Evolutionary conservation across 2,329 filamentous ascomycete species (phyloP).

Genomic region (Aspergillus oerlinghausenensis): DNA sequence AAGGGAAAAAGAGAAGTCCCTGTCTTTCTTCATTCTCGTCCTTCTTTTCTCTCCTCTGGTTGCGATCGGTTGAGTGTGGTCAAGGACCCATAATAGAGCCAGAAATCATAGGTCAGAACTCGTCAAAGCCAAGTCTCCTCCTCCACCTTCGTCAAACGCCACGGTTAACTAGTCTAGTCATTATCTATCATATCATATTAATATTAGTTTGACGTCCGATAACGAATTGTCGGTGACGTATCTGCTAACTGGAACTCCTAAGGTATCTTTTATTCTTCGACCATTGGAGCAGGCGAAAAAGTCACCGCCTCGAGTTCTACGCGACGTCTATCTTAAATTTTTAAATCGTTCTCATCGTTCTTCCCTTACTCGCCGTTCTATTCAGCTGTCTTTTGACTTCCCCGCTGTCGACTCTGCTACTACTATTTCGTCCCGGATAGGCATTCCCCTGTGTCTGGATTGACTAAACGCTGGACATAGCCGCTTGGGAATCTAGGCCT

Average conservation of each 20-base stretch:
- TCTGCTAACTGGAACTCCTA: background rate
- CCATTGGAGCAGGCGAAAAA: slow-evolving; percentile 3
- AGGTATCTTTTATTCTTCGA: background rate
- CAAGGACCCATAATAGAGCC: background rate
- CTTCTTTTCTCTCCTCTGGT: background rate
- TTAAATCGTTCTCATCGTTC: background rate
- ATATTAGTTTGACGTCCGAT: background rate
- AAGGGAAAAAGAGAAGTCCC: background rate
- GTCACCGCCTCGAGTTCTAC: slow-evolving; percentile 18
- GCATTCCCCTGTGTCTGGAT: background rate
- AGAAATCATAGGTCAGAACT: background rate
- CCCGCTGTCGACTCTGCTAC: background rate
- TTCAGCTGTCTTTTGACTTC: background rate
- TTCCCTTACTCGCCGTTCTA: background rate
- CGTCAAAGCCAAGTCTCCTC: background rate
- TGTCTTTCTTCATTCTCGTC: background rate
- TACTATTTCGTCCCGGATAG: background rate
- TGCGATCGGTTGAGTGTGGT: background rate
- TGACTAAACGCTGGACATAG: background rate
- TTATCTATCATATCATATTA: background rate
- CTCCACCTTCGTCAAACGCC: background rate
- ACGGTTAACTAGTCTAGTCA: background rate
- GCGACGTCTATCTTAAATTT: slow-evolving; percentile 4
- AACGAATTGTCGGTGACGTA: slow-evolving; percentile 1
- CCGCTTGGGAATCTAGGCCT: background rate